A percentile compares a stretch with the other conserved stretches of the same genome.
phyloP scores from a whole-genome alignment of 148 eudicot species.

The Silene uniflora region DNA sequence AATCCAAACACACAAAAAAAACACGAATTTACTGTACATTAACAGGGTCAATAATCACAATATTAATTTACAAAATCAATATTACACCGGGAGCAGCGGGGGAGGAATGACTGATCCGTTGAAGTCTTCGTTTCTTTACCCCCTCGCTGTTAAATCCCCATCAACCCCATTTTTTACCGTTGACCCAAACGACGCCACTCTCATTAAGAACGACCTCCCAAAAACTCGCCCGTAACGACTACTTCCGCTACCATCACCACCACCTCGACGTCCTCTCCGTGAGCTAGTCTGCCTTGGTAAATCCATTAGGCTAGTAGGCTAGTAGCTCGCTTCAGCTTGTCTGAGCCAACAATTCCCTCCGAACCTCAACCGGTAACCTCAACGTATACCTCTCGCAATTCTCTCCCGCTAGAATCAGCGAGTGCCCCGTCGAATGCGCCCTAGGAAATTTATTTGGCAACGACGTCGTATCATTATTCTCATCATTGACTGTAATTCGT shows the following conservation, averaged over 20 bases:
- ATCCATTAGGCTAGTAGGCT: conserved; percentile 34
- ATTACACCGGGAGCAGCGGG: conserved; percentile 13
- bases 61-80: too few species aligned
- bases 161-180: not conserved
- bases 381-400: conserved; percentile 39
- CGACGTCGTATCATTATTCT: not conserved
- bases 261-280: conserved; percentile 18
- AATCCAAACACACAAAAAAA: too few species aligned
- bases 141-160: not conserved
- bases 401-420: conserved; percentile 27
- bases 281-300: conserved; percentile 28
- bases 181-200: conserved; percentile 10
- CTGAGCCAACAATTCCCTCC: conserved; percentile 29
- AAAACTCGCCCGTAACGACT: conserved; percentile 19
- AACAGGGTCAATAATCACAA: too few species aligned
- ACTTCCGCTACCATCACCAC: conserved; percentile 24
- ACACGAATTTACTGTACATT: too few species aligned
- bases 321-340: conserved; percentile 30
- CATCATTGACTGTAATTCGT: not conserved
- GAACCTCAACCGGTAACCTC: conserved; percentile 37
- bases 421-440: conserved; percentile 52
- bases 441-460: not conserved
- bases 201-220: conserved; percentile 14
- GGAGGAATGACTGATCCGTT: conserved; percentile 3
- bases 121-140: not conserved